phyloP scores from a whole-genome alignment of 495 filamentous ascomycete genomes.

The Lentithecium fluviatile region DNA sequence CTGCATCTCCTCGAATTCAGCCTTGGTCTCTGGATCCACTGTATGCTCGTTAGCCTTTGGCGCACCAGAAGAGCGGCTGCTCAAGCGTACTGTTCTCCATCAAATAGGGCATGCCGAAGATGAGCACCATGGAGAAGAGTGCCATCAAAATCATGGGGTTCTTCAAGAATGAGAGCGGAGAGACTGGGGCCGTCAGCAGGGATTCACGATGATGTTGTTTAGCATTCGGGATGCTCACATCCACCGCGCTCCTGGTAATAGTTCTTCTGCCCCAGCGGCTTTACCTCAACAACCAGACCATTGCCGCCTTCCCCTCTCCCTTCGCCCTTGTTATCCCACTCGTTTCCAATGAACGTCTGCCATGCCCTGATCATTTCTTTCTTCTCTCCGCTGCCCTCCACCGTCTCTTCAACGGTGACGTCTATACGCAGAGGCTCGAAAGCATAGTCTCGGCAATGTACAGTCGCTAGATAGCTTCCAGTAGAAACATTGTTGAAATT shows the following conservation, averaged over 20 bases:
- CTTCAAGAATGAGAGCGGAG: constrained; percentile 70
- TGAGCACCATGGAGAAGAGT: constrained; percentile 72
- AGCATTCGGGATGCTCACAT: constrained; percentile 57
- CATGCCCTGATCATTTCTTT: constrained; percentile 58
- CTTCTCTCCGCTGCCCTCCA: constrained; percentile 45
- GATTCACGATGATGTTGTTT: background rate
- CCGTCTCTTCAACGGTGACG: constrained; percentile 44
- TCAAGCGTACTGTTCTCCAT: constrained; percentile 85
- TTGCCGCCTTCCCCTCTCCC: constrained; percentile 38
- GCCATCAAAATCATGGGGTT: constrained; percentile 95
- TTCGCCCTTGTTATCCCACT: constrained; percentile 79
- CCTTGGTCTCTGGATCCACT: constrained; percentile 95
- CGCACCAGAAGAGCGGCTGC: constrained; percentile 3
- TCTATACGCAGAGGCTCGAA: constrained; percentile 79
- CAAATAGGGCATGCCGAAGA: constrained; percentile 88
- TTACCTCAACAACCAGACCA: constrained; percentile 56
- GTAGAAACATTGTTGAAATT: constrained; percentile 64
- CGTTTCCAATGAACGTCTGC: constrained; percentile 85
- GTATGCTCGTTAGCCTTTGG: constrained; percentile 5
- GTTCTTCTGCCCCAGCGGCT: constrained; percentile 59
- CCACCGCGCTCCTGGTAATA: constrained; percentile 71
- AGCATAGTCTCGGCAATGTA: constrained; percentile 67
- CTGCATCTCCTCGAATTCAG: constrained; percentile 88
- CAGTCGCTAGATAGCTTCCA: constrained; percentile 75
- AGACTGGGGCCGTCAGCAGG: constrained; percentile 34